These are phyloP conservation scores for Geotrichum australiense DNA, from an alignment of 1,139 yeast genomes.

Conservation along the genomic window DNA sequence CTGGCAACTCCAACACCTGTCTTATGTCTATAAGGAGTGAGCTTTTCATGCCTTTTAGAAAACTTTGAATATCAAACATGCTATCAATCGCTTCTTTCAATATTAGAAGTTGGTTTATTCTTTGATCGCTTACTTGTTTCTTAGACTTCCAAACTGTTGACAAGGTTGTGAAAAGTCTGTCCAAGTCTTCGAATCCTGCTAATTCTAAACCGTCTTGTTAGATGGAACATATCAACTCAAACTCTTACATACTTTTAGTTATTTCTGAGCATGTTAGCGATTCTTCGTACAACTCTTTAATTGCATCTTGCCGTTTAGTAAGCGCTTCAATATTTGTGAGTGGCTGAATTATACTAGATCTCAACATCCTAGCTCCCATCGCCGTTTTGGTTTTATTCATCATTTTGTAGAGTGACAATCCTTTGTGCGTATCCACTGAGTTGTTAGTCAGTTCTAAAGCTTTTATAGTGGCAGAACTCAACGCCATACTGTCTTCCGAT, in stretches of 20 bases:
- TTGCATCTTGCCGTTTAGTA: conserved; percentile 10
- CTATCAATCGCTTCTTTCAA: conserved; percentile 14
- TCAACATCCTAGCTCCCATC: conserved; percentile 41
- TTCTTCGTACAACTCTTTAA: conserved; percentile 13
- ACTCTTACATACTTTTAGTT: conserved; percentile 1
- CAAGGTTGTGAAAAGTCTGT: conserved; percentile 15
- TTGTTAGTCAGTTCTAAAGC: conserved; percentile 38
- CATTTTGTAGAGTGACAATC: conserved; percentile 34
- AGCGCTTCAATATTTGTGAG: conserved; percentile 37
- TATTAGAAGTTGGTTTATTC: conserved; percentile 15
- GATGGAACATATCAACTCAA: no score
- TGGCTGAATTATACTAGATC: conserved; percentile 41
- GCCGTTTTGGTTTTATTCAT: conserved; percentile 39
- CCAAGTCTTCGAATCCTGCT: conserved; percentile 16
- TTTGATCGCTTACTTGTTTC: conserved; percentile 7
- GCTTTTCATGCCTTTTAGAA: conserved; percentile 5
- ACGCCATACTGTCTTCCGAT: conserved; percentile 40
- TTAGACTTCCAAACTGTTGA: conserved; percentile 12
- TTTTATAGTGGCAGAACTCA: conserved; percentile 36
- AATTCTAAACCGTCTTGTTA: conserved; percentile 4
- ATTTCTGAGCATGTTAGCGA: conserved; percentile 4
- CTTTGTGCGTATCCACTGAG: conserved; percentile 26
- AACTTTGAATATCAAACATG: conserved; percentile 3
- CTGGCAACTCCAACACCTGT: conserved; percentile 7
- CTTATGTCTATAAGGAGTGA: conserved; percentile 9